Conservation (phyloP, 2,329 filamentous ascomycete species). For the Cladosporium sphaerospermum region DNA sequence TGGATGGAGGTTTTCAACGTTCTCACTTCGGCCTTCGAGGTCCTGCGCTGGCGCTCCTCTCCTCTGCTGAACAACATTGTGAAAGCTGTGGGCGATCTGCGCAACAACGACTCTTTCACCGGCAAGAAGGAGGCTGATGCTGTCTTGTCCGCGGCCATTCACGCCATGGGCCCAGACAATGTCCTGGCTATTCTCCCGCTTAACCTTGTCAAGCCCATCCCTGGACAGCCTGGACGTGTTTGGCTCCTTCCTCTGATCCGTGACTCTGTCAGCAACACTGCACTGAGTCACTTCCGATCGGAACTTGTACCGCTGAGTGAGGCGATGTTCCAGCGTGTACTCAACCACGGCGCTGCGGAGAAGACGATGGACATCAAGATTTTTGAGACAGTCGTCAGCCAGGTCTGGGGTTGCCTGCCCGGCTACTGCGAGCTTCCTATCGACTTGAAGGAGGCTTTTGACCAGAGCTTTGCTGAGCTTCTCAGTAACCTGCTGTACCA, state of each 20-base stretch:
- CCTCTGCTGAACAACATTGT: conserved; percentile 72
- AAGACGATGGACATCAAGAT: conserved; percentile 98
- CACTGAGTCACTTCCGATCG: conserved; percentile 73
- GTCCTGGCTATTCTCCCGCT: conserved; percentile 78
- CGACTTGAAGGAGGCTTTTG: conserved; percentile 62
- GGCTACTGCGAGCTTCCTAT: conserved; percentile 92
- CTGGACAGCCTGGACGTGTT: conserved; percentile 75
- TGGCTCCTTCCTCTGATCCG: conserved; percentile 92
- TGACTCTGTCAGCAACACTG: conserved; percentile 84
- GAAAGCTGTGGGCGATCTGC: conserved; percentile 76
- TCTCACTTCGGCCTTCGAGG: conserved; percentile 78
- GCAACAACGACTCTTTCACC: conserved; percentile 78
- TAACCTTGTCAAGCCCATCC: conserved; percentile 71
- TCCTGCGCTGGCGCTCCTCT: conserved; percentile 75
- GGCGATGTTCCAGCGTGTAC: conserved; percentile 77
- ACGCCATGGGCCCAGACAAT: conserved; percentile 81
- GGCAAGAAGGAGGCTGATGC: conserved; percentile 94
- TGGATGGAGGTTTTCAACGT: conserved; percentile 95
- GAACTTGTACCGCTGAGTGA: conserved; percentile 89
- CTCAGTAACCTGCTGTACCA: conserved; percentile 88
- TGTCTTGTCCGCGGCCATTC: conserved; percentile 79
- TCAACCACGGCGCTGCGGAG: conserved; percentile 72
- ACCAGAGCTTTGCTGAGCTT: conserved; percentile 83
- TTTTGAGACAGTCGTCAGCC: conserved; percentile 90
- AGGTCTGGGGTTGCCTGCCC: conserved; percentile 89